A percentile compares a stretch with the other conserved stretches of the same genome.
These are phyloP conservation scores for Vigna radiata DNA, from an alignment of 306 rosid genomes.

Conservation along the genomic window DNA sequence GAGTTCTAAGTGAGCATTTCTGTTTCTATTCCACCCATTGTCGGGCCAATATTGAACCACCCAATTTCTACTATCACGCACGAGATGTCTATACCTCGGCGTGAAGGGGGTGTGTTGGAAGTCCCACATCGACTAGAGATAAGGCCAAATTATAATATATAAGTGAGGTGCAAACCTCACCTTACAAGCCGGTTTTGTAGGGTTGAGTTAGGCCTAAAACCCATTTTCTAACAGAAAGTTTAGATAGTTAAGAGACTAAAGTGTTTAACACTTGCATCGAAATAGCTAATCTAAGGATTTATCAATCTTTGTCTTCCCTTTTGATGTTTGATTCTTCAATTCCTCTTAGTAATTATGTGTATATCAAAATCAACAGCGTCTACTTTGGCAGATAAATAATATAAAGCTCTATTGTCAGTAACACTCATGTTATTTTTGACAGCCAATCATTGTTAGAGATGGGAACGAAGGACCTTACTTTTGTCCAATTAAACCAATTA, in stretches of 20 bases:
- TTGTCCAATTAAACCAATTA: slow-evolving; percentile 96
- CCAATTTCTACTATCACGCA: too few relatives aligned
- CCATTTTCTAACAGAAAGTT: too few relatives aligned
- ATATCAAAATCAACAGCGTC: slow-evolving; percentile 27
- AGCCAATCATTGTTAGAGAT: slow-evolving; percentile 98
- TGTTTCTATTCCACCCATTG: too few relatives aligned
- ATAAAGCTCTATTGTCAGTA: slow-evolving; percentile 25
- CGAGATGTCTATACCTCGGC: too few relatives aligned
- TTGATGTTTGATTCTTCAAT: slow-evolving; percentile 24
- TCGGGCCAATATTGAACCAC: too few relatives aligned
- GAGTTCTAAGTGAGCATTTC: too few relatives aligned
- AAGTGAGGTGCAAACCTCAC: too few relatives aligned
- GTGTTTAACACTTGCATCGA: neutral
- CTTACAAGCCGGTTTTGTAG: too few relatives aligned
- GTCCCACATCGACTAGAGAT: too few relatives aligned
- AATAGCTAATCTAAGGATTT: neutral
- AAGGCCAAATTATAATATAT: too few relatives aligned
- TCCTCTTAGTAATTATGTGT: slow-evolving; percentile 31
- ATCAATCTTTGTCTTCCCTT: neutral
- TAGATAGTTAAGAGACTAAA: neutral
- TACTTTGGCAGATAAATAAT: slow-evolving; percentile 19
- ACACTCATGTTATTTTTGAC: slow-evolving; percentile 54
- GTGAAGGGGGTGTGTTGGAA: too few relatives aligned
- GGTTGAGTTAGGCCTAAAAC: too few relatives aligned
- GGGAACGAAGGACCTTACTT: slow-evolving; percentile 96